Evolutionary conservation across 768 basidiomycete species (phyloP).

Genomic region (Tremella fuciformis): DNA sequence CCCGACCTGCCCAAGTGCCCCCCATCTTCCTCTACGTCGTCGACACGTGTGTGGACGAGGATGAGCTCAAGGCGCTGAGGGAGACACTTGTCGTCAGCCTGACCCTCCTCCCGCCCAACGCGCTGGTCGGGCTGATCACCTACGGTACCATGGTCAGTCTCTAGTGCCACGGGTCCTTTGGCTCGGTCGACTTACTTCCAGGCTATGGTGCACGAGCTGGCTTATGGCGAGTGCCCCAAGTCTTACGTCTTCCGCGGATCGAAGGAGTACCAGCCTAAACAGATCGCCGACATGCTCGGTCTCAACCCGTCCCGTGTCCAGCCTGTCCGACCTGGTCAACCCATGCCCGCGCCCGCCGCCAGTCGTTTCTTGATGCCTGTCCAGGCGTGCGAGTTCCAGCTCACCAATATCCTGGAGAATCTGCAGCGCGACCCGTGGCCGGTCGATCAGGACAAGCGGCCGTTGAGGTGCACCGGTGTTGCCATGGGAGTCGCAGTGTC

Average conservation of each 20-base stretch:
- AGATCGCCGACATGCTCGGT: constrained; percentile 97
- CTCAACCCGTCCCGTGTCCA: constrained; percentile 60
- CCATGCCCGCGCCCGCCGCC: constrained; percentile 49
- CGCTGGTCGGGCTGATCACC: constrained; percentile 92
- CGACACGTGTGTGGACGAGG: constrained; percentile 87
- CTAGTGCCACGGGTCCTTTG: neutral
- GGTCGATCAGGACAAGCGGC: constrained; percentile 88
- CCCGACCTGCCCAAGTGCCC: constrained; percentile 82
- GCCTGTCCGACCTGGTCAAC: constrained; percentile 48
- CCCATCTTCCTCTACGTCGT: constrained; percentile 97
- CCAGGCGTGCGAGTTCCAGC: constrained; percentile 89
- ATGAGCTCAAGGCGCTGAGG: constrained; percentile 90
- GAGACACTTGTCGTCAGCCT: constrained; percentile 94
- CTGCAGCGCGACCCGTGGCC: constrained; percentile 94
- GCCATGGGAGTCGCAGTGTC: constrained; percentile 91
- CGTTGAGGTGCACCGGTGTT: constrained; percentile 90
- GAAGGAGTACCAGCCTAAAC: constrained; percentile 93
- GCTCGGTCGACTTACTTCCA: constrained; percentile 46
- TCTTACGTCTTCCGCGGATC: constrained; percentile 98
- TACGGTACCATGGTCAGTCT: constrained; percentile 86
- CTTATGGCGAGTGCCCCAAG: constrained; percentile 92
- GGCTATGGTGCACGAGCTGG: constrained; percentile 98
- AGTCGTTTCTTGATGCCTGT: constrained; percentile 81
- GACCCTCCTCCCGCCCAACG: constrained; percentile 86
- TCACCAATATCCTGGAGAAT: constrained; percentile 86